Percentiles rank a stretch among this genome's conserved stretches.
These are phyloP conservation scores for Lactifluus subvellereus DNA, from an alignment of 768 basidiomycete species.

Conservation along the genomic window DNA sequence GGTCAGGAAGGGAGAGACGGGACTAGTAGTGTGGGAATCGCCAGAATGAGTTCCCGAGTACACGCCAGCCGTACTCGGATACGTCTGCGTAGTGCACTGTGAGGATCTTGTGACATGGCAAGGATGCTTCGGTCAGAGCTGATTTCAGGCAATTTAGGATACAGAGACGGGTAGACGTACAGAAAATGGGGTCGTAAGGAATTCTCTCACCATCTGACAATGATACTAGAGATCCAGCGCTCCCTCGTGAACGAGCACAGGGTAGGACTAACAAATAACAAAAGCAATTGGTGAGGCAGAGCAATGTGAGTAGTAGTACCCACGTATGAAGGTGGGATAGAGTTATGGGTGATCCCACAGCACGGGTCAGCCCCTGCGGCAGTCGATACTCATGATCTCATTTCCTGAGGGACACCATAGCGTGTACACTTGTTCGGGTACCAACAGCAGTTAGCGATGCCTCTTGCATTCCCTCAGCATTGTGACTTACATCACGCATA, in stretches of 20 bases:
- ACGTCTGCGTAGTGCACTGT: constrained; percentile 10
- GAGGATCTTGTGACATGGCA: constrained; percentile 22
- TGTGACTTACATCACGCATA: background rate
- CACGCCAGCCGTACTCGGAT: constrained; percentile 16
- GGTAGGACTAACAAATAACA: background rate
- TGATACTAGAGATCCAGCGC: background rate
- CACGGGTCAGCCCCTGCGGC: background rate
- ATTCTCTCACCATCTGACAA: constrained; percentile 27
- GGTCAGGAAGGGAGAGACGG: background rate
- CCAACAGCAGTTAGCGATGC: background rate
- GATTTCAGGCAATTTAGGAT: constrained; percentile 38
- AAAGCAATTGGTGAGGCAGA: background rate
- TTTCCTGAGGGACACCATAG: constrained; percentile 4
- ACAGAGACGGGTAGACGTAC: constrained; percentile 47
- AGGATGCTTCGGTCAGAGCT: constrained; percentile 29
- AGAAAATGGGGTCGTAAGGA: constrained; percentile 43
- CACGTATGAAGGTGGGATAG: background rate
- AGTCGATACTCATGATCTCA: constrained; percentile 6
- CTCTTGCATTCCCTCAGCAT: background rate
- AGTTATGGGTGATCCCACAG: background rate
- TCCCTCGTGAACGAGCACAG: constrained; percentile 12
- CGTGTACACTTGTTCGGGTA: constrained; percentile 22
- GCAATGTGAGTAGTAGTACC: background rate
- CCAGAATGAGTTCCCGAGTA: constrained; percentile 16
- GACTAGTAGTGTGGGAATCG: constrained; percentile 1